Conservation (phyloP, 73 alveolate genomes). For the Loxodes magnus region DNA sequence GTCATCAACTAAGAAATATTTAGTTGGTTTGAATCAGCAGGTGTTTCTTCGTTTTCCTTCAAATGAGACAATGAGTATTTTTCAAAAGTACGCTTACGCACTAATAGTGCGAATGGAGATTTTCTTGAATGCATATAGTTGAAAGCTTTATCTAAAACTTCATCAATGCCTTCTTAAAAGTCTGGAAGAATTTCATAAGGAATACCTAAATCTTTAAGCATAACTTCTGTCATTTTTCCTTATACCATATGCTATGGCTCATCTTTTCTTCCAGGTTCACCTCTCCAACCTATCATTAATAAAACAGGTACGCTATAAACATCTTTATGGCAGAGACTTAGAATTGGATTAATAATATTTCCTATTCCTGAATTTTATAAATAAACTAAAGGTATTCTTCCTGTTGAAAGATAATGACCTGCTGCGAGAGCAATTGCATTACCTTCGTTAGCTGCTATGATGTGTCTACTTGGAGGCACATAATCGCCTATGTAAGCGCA, state of each 20-base stretch:
- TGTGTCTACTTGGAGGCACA: slow-evolving; percentile 45
- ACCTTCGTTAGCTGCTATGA: slow-evolving; percentile 88
- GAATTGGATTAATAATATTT: slow-evolving; percentile 75
- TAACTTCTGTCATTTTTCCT: slow-evolving; percentile 63
- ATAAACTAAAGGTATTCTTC: slow-evolving; percentile 70
- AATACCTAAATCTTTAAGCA: slow-evolving; percentile 65
- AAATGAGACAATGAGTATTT: not conserved
- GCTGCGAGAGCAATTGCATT: slow-evolving; percentile 84
- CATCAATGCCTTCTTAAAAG: slow-evolving; percentile 66
- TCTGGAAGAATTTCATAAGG: slow-evolving; percentile 75
- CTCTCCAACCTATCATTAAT: slow-evolving; percentile 90
- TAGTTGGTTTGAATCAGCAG: not conserved
- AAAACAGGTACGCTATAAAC: slow-evolving; percentile 84
- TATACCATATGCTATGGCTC: slow-evolving; percentile 87
- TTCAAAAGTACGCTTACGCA: slow-evolving; percentile 54
- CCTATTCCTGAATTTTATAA: slow-evolving; percentile 90
- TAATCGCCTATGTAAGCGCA: slow-evolving; percentile 24
- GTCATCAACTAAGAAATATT: slow-evolving; percentile 17
- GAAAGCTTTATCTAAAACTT: slow-evolving; percentile 35
- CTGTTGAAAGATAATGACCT: slow-evolving; percentile 81
- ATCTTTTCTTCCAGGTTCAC: slow-evolving; percentile 88
- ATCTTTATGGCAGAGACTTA: slow-evolving; percentile 62
- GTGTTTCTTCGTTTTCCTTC: not conserved
- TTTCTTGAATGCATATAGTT: slow-evolving; percentile 38
- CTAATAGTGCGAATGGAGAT: slow-evolving; percentile 70